Conservation (phyloP, 148 eudicot genomes). For the Dianthus caryophyllus region DNA sequence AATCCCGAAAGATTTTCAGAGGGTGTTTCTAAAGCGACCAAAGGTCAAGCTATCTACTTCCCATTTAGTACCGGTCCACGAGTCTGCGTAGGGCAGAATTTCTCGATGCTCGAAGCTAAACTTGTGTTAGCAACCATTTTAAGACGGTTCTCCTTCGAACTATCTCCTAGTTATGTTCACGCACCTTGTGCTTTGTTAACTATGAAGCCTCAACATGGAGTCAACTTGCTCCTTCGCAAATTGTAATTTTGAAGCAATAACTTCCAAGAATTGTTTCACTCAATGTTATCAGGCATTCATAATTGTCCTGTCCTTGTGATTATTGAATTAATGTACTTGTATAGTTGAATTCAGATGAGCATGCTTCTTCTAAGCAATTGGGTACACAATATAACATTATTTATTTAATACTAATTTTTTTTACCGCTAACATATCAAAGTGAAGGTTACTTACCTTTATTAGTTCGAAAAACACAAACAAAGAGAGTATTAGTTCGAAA, state of each 20-base stretch:
- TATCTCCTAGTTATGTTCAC: conserved; percentile 14
- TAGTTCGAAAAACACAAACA: no score
- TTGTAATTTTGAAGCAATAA: background rate
- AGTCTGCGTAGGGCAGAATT: conserved; percentile 26
- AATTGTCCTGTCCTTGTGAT: no score
- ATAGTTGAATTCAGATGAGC: no score
- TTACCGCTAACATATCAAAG: no score
- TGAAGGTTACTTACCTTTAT: no score
- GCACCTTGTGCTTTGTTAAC: conserved; percentile 15
- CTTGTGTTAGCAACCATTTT: conserved; percentile 11
- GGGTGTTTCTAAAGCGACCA: conserved; percentile 29
- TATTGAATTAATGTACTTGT: no score
- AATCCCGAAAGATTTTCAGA: conserved; percentile 30
- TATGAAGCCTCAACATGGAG: conserved; percentile 19
- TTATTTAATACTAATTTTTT: no score
- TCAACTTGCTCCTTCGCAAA: conserved; percentile 1
- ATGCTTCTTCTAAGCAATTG: no score
- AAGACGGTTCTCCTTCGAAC: conserved; percentile 13
- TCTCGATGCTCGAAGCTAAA: conserved; percentile 20
- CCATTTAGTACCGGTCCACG: conserved; percentile 32
- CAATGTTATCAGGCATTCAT: no score
- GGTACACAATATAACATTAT: no score
- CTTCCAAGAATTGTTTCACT: no score
- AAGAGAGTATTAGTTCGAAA: no score
- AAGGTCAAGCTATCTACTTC: conserved; percentile 15